phyloP scores from a whole-genome alignment of 176 grass and related monocot genomes.

The Ensete ventricosum region DNA sequence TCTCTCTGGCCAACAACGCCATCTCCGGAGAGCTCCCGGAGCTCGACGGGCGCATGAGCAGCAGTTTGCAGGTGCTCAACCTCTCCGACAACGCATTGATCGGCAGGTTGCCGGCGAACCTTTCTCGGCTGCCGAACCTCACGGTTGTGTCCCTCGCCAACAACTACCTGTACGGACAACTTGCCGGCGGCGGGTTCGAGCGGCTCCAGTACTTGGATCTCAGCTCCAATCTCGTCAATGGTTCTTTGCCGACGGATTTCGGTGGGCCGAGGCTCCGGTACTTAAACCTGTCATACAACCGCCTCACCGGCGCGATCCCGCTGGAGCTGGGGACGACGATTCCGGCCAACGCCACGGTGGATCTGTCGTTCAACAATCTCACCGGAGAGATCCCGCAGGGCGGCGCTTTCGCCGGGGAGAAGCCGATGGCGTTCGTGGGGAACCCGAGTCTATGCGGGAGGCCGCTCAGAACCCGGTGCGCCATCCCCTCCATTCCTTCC shows the following conservation, averaged over 20 bases:
- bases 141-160: background rate
- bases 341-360: constrained; percentile 9
- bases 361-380: constrained; percentile 14
- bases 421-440: background rate
- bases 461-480: constrained; percentile 8
- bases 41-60: background rate
- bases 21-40: constrained; percentile 9
- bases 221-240: constrained; percentile 14
- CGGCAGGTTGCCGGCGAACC: background rate
- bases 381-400: constrained; percentile 4
- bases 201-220: constrained; percentile 13
- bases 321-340: constrained; percentile 2
- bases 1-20: constrained; percentile 6
- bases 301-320: constrained; percentile 1
- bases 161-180: constrained; percentile 9
- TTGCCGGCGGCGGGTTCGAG: background rate
- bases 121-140: constrained; percentile 6
- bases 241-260: constrained; percentile 5
- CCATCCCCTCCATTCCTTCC: background rate
- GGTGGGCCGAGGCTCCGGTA: background rate
- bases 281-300: constrained; percentile 13
- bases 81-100: constrained; percentile 11
- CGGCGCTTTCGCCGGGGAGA: constrained; percentile 2
- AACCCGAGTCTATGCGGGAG: constrained; percentile 6
- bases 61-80: constrained; percentile 9